Evolutionary conservation across 306 rosid genomes (phyloP).

Genomic region (Urtica urens): DNA sequence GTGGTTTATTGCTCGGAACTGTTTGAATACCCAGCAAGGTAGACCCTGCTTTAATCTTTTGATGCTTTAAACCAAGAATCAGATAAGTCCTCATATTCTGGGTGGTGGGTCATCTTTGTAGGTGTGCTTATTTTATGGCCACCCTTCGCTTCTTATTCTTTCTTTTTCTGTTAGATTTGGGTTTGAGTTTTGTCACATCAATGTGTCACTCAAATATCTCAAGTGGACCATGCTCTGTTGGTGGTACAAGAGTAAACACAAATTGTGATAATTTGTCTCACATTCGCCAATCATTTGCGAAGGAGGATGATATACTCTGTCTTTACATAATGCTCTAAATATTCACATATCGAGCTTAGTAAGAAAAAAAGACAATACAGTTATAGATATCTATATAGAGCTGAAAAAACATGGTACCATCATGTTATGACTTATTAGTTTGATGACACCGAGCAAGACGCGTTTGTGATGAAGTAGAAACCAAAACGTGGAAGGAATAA

Average conservation of each 20-base stretch:
- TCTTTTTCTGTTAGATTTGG: background rate
- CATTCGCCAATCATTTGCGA: background rate
- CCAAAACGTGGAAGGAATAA: background rate
- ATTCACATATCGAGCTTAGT: too few species aligned
- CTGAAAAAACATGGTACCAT: background rate
- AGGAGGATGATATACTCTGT: too few species aligned
- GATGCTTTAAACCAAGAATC: constrained; percentile 20
- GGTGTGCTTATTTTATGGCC: constrained; percentile 20
- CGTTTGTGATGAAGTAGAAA: background rate
- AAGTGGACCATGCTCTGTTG: background rate
- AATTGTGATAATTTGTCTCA: constrained; percentile 1
- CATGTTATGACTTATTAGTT: background rate
- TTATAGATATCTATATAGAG: too few species aligned
- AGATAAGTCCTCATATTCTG: constrained; percentile 25
- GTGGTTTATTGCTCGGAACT: constrained; percentile 8
- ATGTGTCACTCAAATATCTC: background rate
- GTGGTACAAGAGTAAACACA: background rate
- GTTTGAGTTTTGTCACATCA: constrained; percentile 6
- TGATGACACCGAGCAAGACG: background rate
- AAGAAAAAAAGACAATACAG: too few species aligned
- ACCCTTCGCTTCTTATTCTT: constrained; percentile 4
- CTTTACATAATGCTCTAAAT: too few species aligned
- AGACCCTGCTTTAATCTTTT: constrained; percentile 10
- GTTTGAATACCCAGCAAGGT: constrained; percentile 22
- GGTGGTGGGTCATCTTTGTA: constrained; percentile 31